Evolutionary conservation across 2,329 filamentous ascomycete genomes (phyloP).

Genomic region (Bipolaris victoriae): DNA sequence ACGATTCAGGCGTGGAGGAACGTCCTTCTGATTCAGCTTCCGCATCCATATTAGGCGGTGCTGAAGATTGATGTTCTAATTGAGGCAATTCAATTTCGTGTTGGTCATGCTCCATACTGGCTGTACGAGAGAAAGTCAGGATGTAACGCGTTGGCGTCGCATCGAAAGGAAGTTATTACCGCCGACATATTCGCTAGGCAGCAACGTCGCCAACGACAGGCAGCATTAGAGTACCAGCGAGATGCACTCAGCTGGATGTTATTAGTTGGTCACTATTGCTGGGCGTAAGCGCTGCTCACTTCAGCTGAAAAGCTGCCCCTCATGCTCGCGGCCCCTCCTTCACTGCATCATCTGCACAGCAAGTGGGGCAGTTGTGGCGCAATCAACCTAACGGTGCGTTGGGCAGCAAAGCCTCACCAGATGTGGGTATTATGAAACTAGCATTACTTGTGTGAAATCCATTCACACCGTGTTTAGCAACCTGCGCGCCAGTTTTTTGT

Average conservation of each 20-base stretch:
- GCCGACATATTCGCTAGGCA: not conserved
- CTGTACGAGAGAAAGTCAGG: not conserved
- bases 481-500: not conserved
- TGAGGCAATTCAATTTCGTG: no score
- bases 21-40: not conserved
- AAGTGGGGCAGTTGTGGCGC: slow-evolving; percentile 20
- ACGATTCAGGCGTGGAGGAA: not conserved
- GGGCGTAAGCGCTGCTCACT: not conserved
- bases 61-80: not conserved
- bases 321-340: not conserved
- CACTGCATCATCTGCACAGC: slow-evolving; percentile 1
- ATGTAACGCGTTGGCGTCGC: not conserved
- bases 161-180: not conserved
- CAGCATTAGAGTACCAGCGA: not conserved
- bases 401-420: slow-evolving; percentile 12
- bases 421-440: not conserved
- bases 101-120: not conserved
- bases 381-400: slow-evolving; percentile 5
- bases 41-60: not conserved
- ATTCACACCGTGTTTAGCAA: not conserved
- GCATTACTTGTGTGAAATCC: not conserved
- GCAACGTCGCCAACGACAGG: not conserved
- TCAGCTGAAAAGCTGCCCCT: not conserved
- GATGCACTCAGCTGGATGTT: not conserved
- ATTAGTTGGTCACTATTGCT: not conserved